phyloP scores from a whole-genome alignment of 2,329 filamentous ascomycete species.

The Talaromyces pinophilus region DNA sequence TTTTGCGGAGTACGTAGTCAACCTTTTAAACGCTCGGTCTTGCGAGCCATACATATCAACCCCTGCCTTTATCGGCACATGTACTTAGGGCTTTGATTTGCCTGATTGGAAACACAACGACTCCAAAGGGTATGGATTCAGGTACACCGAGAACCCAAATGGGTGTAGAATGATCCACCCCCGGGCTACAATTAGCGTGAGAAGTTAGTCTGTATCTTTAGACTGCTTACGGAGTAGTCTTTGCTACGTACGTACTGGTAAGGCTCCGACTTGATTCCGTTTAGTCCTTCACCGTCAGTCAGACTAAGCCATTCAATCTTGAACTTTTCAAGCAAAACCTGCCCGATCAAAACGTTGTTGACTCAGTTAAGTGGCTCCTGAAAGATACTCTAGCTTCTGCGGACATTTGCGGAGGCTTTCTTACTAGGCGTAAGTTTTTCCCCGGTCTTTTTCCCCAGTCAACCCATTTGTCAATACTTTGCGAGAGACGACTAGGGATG shows the following conservation, averaged over 20 bases:
- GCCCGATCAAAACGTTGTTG: not conserved
- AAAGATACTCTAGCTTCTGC: not conserved
- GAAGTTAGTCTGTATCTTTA: constrained; percentile 1
- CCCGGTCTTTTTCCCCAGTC: constrained; percentile 1
- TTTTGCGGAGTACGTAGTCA: constrained; percentile 9
- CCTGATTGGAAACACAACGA: not conserved
- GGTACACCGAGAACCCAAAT: constrained; percentile 16
- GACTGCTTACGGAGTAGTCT: not conserved
- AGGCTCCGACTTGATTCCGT: not conserved
- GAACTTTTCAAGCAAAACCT: not conserved
- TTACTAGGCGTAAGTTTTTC: not conserved
- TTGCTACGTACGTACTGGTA: not conserved
- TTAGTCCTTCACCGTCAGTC: not conserved
- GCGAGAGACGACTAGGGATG: not conserved
- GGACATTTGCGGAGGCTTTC: constrained; percentile 1
- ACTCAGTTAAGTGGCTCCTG: not conserved
- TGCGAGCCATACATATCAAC: constrained; percentile 10
- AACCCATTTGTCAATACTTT: not conserved
- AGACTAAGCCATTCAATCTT: not conserved
- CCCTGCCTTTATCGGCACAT: constrained; percentile 10
- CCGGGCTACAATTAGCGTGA: constrained; percentile 1
- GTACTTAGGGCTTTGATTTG: constrained; percentile 8
- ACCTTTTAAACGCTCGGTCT: not conserved
- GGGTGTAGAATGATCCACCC: constrained; percentile 17
- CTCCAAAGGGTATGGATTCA: not conserved